Evolutionary conservation across 179 eudicot genomes (phyloP).

Genomic region (Silene coronaria): DNA sequence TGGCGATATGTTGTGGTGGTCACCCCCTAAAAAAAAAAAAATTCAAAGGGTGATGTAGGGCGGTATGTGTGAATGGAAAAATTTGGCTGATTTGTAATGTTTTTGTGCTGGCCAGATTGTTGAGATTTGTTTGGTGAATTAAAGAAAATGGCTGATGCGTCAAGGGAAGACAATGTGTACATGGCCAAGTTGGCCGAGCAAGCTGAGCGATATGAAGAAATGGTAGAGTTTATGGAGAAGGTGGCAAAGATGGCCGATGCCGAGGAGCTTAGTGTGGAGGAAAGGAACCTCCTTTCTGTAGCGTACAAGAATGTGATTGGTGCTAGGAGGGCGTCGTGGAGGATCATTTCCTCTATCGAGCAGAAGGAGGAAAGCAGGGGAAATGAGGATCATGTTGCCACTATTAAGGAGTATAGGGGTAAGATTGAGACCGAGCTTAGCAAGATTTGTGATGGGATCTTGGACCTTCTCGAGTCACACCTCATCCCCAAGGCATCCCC

Average conservation of each 20-base stretch:
- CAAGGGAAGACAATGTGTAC: conserved; percentile 41
- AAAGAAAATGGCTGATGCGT: conserved; percentile 27
- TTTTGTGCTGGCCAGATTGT: conserved; percentile 19
- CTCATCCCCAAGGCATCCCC: conserved; percentile 36
- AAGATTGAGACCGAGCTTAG: conserved; percentile 39
- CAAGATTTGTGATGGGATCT: conserved; percentile 40
- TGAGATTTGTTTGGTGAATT: conserved; percentile 9
- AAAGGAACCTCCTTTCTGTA: conserved; percentile 37
- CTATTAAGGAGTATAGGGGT: conserved; percentile 32
- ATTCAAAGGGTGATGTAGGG: too few relatives aligned
- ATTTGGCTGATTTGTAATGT: conserved; percentile 10
- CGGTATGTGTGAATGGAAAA: neutral
- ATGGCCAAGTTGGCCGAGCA: conserved; percentile 46
- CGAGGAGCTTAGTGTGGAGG: conserved; percentile 37
- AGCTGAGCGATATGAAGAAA: conserved; percentile 44
- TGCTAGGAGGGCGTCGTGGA: conserved; percentile 49
- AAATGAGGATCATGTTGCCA: conserved; percentile 35
- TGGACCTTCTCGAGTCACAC: conserved; percentile 36
- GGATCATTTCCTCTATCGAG: conserved; percentile 44
- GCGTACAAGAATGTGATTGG: conserved; percentile 47
- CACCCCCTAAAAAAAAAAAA: too few relatives aligned
- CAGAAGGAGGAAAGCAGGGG: conserved; percentile 48
- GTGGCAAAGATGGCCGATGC: conserved; percentile 33
- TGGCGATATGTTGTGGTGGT: too few relatives aligned
- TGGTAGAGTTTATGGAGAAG: conserved; percentile 42